Evolutionary conservation across 148 eudicot genomes (phyloP).

Genomic region (Pouteria glomerata): DNA sequence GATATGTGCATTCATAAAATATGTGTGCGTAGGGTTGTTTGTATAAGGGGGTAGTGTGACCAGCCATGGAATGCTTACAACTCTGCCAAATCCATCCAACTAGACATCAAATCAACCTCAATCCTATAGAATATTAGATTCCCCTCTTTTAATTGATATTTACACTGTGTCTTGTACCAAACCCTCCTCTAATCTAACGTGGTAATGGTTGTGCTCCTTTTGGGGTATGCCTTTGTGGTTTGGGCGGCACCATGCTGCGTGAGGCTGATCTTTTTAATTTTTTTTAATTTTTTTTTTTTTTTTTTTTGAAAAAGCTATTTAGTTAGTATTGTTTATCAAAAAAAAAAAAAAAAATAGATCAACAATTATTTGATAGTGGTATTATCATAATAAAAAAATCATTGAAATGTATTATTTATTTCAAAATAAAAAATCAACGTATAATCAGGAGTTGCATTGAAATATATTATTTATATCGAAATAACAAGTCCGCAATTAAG

Average conservation of each 20-base stretch:
- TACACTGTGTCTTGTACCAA: constrained; percentile 9
- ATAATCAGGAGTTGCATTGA: no score
- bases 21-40: background rate
- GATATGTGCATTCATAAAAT: background rate
- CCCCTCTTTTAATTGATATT: background rate
- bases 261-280: no score
- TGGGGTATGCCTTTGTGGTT: background rate
- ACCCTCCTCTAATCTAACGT: constrained; percentile 1
- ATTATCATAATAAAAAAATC: no score
- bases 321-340: no score
- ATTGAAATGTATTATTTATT: no score
- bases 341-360: no score
- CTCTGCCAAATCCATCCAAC: constrained; percentile 15
- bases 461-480: no score
- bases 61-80: background rate
- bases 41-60: background rate
- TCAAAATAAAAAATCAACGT: no score
- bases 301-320: no score
- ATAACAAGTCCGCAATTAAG: no score
- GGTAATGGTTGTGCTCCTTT: background rate
- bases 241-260: background rate
- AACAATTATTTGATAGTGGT: no score
- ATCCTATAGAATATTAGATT: constrained; percentile 15
- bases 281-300: no score
- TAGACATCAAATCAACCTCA: constrained; percentile 30